phyloP scores from a whole-genome alignment of 441 rosid species.

The Croton setiger region DNA sequence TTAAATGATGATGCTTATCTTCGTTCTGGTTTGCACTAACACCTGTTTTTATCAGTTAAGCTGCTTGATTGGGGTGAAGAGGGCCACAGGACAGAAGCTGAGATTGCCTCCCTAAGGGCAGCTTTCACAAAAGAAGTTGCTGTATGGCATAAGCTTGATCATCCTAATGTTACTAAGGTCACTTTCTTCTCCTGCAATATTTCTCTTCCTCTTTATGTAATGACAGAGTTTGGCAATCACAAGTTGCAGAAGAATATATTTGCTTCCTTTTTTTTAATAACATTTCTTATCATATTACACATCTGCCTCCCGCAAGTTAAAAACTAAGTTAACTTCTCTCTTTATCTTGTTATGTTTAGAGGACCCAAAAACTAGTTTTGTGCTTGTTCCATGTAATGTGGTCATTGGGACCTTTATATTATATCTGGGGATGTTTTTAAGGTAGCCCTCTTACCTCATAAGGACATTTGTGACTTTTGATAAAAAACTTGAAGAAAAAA shows the following conservation, averaged over 20 bases:
- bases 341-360: background rate
- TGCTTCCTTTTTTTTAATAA: no score
- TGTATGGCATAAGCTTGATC: slow-evolving; percentile 95
- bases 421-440: background rate
- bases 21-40: slow-evolving; percentile 14
- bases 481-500: no score
- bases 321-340: background rate
- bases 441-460: background rate
- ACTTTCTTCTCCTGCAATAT: slow-evolving; percentile 4
- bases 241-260: no score
- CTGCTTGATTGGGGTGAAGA: slow-evolving; percentile 99
- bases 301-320: background rate
- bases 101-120: slow-evolving; percentile 66
- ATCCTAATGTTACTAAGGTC: slow-evolving; percentile 98
- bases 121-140: slow-evolving; percentile 90
- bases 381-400: background rate
- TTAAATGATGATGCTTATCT: background rate
- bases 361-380: background rate
- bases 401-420: background rate
- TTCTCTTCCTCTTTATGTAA: background rate
- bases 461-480: background rate
- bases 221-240: background rate
- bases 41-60: slow-evolving; percentile 51
- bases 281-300: background rate
- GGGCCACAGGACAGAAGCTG: slow-evolving; percentile 91